A percentile compares a stretch with the other conserved stretches of the same genome.
Conservation (phyloP, 2,329 filamentous ascomycete species). For the Monosporascus sp. region DNA sequence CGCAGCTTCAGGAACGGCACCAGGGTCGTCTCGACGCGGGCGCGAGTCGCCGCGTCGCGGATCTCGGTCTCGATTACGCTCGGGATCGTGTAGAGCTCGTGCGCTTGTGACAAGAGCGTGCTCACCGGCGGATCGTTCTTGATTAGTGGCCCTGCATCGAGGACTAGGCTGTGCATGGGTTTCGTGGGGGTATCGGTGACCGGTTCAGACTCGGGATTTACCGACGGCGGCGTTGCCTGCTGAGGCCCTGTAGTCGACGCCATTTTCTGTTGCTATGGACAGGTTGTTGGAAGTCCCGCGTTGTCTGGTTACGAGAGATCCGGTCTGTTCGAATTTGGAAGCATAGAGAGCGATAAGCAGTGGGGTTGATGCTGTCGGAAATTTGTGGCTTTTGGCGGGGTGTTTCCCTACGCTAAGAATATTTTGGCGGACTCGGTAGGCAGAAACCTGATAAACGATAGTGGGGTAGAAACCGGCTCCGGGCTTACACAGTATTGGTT, state of each 20-base stretch:
- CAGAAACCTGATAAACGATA: not conserved
- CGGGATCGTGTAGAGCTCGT: slow-evolving; percentile 76
- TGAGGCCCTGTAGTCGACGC: not conserved
- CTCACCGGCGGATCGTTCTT: slow-evolving; percentile 86
- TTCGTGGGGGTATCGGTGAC: slow-evolving; percentile 30
- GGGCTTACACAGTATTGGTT: no score
- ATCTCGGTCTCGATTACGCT: slow-evolving; percentile 78
- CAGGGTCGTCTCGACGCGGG: slow-evolving; percentile 77
- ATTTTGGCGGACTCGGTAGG: slow-evolving; percentile 2
- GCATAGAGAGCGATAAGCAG: not conserved
- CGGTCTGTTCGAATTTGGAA: not conserved
- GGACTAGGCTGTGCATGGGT: slow-evolving; percentile 76
- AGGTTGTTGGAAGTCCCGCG: not conserved
- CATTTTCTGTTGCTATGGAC: not conserved
- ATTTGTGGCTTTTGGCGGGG: slow-evolving; percentile 1
- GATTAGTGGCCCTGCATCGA: slow-evolving; percentile 90
- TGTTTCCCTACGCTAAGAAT: not conserved
- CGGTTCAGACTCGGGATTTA: not conserved
- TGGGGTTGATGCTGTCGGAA: not conserved
- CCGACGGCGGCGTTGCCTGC: not conserved
- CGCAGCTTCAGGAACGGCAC: slow-evolving; percentile 78
- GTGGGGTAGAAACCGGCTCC: not conserved
- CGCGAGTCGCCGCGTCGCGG: slow-evolving; percentile 73
- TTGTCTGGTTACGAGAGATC: not conserved
- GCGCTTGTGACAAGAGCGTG: slow-evolving; percentile 71